These are phyloP conservation scores for Haberlea rhodopensis DNA, from an alignment of 257 asterid genomes.

Conservation along the genomic window DNA sequence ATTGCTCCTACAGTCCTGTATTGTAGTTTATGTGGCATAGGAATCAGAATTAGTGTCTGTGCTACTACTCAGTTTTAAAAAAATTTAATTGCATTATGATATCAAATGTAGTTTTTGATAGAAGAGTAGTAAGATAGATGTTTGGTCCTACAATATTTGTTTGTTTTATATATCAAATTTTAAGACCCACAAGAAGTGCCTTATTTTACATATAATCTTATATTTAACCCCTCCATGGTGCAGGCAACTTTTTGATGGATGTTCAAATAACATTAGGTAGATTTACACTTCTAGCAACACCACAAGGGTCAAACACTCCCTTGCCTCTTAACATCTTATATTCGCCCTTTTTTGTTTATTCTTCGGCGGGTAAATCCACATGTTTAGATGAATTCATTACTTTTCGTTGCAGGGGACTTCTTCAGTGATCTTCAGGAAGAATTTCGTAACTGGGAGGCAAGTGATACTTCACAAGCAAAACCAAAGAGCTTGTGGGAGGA, in stretches of 20 bases:
- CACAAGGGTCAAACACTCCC: constrained; percentile 28
- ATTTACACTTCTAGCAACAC: constrained; percentile 39
- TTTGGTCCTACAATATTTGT: no score
- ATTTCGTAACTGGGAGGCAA: constrained; percentile 83
- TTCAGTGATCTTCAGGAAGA: constrained; percentile 92
- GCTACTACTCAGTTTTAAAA: no score
- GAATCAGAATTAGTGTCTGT: no score
- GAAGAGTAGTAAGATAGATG: no score
- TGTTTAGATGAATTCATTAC: constrained; percentile 24
- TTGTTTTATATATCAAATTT: no score
- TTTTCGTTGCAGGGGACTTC: constrained; percentile 65
- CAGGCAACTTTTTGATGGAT: constrained; percentile 90
- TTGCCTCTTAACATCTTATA: constrained; percentile 30
- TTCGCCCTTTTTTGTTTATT: constrained; percentile 14
- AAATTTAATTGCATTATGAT: no score
- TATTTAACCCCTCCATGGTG: constrained; percentile 61
- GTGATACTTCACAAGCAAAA: constrained; percentile 60
- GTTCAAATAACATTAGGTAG: constrained; percentile 92
- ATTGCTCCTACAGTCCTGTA: not conserved
- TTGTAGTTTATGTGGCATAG: not conserved
- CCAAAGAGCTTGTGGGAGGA: constrained; percentile 98
- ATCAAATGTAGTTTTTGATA: no score
- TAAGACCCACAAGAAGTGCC: constrained; percentile 1
- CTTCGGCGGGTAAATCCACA: constrained; percentile 14
- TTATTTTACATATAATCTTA: constrained; percentile 38